Conservation (phyloP, 176 grass and related monocot species). For the Tillandsia fasciculata region DNA sequence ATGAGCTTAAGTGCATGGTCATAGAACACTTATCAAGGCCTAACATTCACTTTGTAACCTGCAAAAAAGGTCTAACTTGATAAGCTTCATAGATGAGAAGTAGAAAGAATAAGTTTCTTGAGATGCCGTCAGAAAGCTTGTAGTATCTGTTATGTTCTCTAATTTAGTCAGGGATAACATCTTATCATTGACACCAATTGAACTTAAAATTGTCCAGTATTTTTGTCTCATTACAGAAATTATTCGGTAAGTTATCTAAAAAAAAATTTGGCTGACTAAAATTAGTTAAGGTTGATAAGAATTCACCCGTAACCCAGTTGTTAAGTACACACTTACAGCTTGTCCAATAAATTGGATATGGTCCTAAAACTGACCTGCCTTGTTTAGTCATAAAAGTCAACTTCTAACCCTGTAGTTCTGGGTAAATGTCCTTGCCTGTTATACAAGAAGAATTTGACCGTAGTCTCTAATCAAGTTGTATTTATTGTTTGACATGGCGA, state of each 20-base stretch:
- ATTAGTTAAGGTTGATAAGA: too few relatives aligned
- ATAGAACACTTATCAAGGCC: neutral
- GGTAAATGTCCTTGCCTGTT: neutral
- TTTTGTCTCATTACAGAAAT: too few relatives aligned
- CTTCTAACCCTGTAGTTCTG: neutral
- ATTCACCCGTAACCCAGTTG: neutral
- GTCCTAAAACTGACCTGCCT: neutral
- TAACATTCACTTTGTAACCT: neutral
- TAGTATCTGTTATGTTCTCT: neutral
- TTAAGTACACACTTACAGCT: neutral
- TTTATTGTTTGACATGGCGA: neutral
- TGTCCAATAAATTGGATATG: neutral
- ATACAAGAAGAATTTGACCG: neutral
- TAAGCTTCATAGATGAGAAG: neutral
- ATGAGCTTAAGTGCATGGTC: neutral
- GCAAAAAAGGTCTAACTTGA: neutral
- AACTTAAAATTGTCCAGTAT: neutral
- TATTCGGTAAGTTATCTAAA: too few relatives aligned
- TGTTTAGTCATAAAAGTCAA: neutral
- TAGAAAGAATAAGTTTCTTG: neutral
- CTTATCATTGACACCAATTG: neutral
- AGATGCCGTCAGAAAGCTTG: neutral
- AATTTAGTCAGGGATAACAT: neutral
- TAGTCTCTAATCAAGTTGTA: neutral
- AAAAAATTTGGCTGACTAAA: too few relatives aligned